phyloP scores from a whole-genome alignment of 805 yeast species.

The Metschnikowia dekortorum region DNA sequence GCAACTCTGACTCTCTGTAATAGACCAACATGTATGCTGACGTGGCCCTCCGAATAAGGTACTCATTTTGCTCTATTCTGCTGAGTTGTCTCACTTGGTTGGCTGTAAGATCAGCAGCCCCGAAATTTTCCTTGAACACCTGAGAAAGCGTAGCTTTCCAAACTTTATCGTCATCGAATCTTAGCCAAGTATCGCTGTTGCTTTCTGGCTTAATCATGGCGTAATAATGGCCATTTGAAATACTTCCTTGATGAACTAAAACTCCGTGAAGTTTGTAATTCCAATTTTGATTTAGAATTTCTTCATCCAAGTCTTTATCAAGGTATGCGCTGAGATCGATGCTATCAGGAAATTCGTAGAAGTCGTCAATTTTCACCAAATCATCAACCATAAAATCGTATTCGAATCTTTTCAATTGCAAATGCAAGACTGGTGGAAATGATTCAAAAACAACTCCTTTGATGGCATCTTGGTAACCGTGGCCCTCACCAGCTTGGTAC shows the following conservation, averaged over 20 bases:
- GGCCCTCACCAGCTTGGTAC: constrained; percentile 81
- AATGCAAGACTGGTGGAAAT: constrained; percentile 89
- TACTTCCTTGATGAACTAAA: constrained; percentile 91
- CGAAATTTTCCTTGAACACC: constrained; percentile 90
- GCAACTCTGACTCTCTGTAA: constrained; percentile 58
- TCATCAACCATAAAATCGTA: constrained; percentile 87
- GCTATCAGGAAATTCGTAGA: constrained; percentile 80
- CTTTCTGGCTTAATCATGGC: constrained; percentile 76
- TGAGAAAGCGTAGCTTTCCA: constrained; percentile 80
- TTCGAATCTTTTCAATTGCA: constrained; percentile 91
- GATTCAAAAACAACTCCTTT: constrained; percentile 91
- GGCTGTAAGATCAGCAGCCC: constrained; percentile 59
- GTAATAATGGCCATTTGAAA: constrained; percentile 94
- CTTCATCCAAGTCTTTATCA: constrained; percentile 48
- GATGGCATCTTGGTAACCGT: constrained; percentile 91
- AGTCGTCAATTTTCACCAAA: constrained; percentile 86
- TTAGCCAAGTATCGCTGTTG: constrained; percentile 65
- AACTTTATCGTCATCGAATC: constrained; percentile 94
- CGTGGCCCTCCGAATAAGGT: constrained; percentile 70
- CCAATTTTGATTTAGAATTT: constrained; percentile 54
- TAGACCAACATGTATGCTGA: constrained; percentile 98
- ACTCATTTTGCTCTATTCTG: constrained; percentile 58
- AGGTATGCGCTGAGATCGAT: constrained; percentile 79
- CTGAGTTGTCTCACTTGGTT: constrained; percentile 48
- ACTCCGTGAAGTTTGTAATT: constrained; percentile 88